These are phyloP conservation scores for Neurospora sp. DNA, from an alignment of 495 filamentous ascomycete species.

Conservation along the genomic window DNA sequence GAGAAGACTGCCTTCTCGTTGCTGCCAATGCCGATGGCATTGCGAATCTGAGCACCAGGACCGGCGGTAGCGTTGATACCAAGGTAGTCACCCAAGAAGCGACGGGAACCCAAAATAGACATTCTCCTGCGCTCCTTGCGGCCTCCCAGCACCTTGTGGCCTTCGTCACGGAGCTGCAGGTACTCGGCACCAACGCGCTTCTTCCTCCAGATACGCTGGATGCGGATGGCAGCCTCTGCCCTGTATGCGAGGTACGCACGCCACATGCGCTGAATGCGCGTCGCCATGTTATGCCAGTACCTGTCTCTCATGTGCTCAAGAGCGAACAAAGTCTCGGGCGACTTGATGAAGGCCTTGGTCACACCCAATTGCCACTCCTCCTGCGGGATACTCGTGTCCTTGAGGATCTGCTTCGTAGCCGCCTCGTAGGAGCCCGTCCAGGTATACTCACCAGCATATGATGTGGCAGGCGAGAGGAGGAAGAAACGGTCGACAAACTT, in stretches of 20 bases:
- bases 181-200: slow-evolving; percentile 80
- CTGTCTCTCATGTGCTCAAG: slow-evolving; percentile 95
- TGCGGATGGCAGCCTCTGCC: slow-evolving; percentile 82
- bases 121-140: slow-evolving; percentile 87
- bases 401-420: slow-evolving; percentile 87
- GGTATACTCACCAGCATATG: slow-evolving; percentile 93
- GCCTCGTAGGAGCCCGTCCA: slow-evolving; percentile 81
- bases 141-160: slow-evolving; percentile 71
- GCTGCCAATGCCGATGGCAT: slow-evolving; percentile 46
- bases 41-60: slow-evolving; percentile 71
- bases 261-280: slow-evolving; percentile 95
- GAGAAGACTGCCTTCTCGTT: slow-evolving; percentile 78
- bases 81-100: slow-evolving; percentile 94
- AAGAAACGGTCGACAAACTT: slow-evolving; percentile 98
- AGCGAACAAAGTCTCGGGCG: slow-evolving; percentile 93
- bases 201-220: slow-evolving; percentile 92
- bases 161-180: slow-evolving; percentile 76
- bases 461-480: slow-evolving; percentile 85
- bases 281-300: slow-evolving; percentile 99
- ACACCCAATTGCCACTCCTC: slow-evolving; percentile 98
- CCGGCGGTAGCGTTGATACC: slow-evolving; percentile 73
- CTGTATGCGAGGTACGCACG: slow-evolving; percentile 88
- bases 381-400: slow-evolving; percentile 85
- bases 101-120: slow-evolving; percentile 78
- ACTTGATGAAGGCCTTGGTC: slow-evolving; percentile 97